Conservation (phyloP, 768 basidiomycete genomes). For the Naematelia encephala region DNA sequence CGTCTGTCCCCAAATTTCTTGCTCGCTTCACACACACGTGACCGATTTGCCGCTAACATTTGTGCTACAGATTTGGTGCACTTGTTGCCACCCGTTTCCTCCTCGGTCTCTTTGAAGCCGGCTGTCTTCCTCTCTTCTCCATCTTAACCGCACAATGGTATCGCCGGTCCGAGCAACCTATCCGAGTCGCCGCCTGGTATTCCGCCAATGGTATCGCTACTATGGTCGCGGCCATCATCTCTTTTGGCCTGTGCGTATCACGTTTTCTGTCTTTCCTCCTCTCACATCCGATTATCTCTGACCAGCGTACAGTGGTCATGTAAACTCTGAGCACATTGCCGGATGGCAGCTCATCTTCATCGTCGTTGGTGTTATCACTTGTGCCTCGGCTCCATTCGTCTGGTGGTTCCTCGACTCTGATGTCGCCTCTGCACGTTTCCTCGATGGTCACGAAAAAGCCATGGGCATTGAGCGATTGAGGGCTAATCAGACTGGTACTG, state of each 20-base stretch:
- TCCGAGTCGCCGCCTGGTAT: slow-evolving; percentile 42
- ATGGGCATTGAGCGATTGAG: slow-evolving; percentile 46
- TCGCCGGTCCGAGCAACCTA: slow-evolving; percentile 39
- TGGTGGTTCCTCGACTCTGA: slow-evolving; percentile 37
- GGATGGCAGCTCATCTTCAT: slow-evolving; percentile 47
- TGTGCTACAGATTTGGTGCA: slow-evolving; percentile 14
- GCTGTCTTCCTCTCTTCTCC: slow-evolving; percentile 51
- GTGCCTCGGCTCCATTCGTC: slow-evolving; percentile 39
- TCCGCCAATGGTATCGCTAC: slow-evolving; percentile 45
- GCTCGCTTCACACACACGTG: not conserved
- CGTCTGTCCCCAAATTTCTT: not conserved
- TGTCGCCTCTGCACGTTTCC: slow-evolving; percentile 39
- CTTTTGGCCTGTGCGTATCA: slow-evolving; percentile 45
- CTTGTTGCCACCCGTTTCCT: slow-evolving; percentile 50
- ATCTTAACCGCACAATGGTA: slow-evolving; percentile 51
- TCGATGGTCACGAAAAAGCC: slow-evolving; percentile 37
- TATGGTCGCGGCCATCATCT: slow-evolving; percentile 37
- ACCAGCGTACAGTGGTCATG: slow-evolving; percentile 28
- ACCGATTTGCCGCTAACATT: not conserved
- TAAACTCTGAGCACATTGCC: slow-evolving; percentile 25
- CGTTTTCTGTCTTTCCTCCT: not conserved
- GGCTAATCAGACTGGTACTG: slow-evolving; percentile 48
- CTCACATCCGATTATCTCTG: not conserved
- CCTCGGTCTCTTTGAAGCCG: slow-evolving; percentile 49
- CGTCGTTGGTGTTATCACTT: slow-evolving; percentile 40